phyloP scores from a whole-genome alignment of 176 grass and related monocot species.

The Musa itinerans region DNA sequence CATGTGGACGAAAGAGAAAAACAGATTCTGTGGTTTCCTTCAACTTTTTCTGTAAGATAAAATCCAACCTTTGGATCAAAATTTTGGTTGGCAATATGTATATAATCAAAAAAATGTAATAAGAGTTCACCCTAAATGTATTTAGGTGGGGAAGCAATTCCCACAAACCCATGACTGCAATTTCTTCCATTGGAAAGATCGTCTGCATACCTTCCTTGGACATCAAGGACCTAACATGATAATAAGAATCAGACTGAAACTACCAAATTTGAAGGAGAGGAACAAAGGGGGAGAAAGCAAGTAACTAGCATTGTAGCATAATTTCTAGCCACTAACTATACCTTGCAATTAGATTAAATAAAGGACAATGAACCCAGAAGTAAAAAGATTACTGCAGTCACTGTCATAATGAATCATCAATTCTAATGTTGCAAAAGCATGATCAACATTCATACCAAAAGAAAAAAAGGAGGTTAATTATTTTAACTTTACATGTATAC shows the following conservation, averaged over 20 bases:
- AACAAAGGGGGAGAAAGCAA: no score
- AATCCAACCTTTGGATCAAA: constrained; percentile 15
- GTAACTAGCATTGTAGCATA: no score
- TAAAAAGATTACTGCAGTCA: no score
- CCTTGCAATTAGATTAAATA: no score
- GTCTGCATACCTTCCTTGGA: constrained; percentile 58
- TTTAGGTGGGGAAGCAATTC: constrained; percentile 73
- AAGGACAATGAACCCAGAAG: no score
- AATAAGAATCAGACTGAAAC: background rate
- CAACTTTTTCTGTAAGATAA: constrained; percentile 52
- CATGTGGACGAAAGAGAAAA: constrained; percentile 67
- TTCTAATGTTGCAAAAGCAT: no score
- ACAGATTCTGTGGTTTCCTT: constrained; percentile 43
- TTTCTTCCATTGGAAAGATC: constrained; percentile 91
- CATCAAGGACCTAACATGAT: constrained; percentile 50
- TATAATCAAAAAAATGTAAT: constrained; percentile 11
- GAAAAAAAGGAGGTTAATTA: no score
- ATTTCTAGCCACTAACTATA: no score
- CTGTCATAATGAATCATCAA: no score
- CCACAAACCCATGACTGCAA: constrained; percentile 94
- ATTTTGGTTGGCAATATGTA: background rate
- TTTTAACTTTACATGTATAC: no score
- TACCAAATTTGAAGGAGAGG: background rate
- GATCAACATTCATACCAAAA: no score
- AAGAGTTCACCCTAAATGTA: constrained; percentile 54